Evolutionary conservation across 352 stramenopile genomes (phyloP).

Genomic region (Plasmopara halstedii): DNA sequence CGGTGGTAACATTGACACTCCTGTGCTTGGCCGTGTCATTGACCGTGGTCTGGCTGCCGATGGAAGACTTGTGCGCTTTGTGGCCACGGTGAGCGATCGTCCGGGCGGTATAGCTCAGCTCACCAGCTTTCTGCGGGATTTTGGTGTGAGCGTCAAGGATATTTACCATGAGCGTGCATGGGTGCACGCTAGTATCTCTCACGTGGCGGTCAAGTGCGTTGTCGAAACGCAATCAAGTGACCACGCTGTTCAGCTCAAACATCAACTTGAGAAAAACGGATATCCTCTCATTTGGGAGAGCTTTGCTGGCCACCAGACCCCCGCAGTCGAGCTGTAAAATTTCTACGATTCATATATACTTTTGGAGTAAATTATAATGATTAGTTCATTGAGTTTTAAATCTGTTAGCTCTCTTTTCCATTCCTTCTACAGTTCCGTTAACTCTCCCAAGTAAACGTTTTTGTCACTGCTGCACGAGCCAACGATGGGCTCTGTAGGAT

Average conservation of each 20-base stretch:
- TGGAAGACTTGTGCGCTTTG: constrained; percentile 93
- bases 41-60: constrained; percentile 96
- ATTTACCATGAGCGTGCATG: constrained; percentile 97
- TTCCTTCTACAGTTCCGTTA: constrained; percentile 24
- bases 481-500: constrained; percentile 79
- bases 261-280: constrained; percentile 71
- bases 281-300: constrained; percentile 86
- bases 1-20: constrained; percentile 97
- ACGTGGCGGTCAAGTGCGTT: constrained; percentile 94
- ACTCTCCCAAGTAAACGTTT: constrained; percentile 78
- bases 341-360: too few relatives aligned
- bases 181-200: constrained; percentile 92
- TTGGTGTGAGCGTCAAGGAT: constrained; percentile 91
- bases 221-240: constrained; percentile 93
- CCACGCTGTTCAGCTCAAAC: constrained; percentile 85
- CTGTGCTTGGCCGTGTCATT: constrained; percentile 92
- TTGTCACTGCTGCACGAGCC: constrained; percentile 84
- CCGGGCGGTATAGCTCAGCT: constrained; percentile 91
- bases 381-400: too few relatives aligned
- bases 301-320: constrained; percentile 11
- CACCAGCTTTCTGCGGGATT: constrained; percentile 85
- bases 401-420: too few relatives aligned
- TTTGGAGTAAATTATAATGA: too few relatives aligned
- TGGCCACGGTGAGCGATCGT: constrained; percentile 94
- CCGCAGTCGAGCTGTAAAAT: constrained; percentile 23